Evolutionary conservation across 1,139 yeast genomes (phyloP).

Genomic region (Lodderomyces metapsilosis): DNA sequence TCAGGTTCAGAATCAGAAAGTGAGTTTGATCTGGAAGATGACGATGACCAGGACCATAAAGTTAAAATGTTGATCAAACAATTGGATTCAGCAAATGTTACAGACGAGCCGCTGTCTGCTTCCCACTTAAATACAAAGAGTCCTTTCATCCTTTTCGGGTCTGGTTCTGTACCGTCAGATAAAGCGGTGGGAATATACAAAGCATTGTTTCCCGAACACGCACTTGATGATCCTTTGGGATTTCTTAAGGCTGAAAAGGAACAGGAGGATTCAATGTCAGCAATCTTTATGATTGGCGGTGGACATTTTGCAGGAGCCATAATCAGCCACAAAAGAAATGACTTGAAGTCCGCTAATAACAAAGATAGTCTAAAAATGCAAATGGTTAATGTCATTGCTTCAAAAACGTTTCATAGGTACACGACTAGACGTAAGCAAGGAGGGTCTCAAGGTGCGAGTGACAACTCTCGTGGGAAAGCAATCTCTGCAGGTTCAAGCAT

Average conservation of each 20-base stretch:
- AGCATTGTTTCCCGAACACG: conserved; percentile 48
- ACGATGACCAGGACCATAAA: conserved; percentile 20
- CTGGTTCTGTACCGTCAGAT: conserved; percentile 40
- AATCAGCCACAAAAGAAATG: conserved; percentile 65
- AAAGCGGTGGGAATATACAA: conserved; percentile 72
- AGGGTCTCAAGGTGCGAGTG: conserved; percentile 93
- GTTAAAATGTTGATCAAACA: conserved; percentile 37
- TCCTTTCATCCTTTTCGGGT: conserved; percentile 57
- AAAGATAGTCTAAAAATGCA: conserved; percentile 51
- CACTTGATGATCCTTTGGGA: conserved; percentile 39
- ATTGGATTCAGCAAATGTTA: conserved; percentile 17
- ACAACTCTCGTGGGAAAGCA: conserved; percentile 91
- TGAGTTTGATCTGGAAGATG: conserved; percentile 8
- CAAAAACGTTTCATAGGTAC: conserved; percentile 90
- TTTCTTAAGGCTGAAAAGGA: conserved; percentile 16
- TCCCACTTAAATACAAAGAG: conserved; percentile 64
- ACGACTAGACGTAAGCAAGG: conserved; percentile 98
- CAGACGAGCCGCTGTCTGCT: conserved; percentile 29
- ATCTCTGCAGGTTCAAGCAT: conserved; percentile 93
- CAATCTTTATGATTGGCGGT: conserved; percentile 92
- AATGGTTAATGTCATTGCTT: conserved; percentile 62
- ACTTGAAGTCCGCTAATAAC: conserved; percentile 45
- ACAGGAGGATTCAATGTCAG: conserved; percentile 46
- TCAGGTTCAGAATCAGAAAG: conserved; percentile 50
- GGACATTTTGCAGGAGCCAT: conserved; percentile 98